Conservation (phyloP, 23 red algal species). For the Gracilariopsis chorda region DNA sequence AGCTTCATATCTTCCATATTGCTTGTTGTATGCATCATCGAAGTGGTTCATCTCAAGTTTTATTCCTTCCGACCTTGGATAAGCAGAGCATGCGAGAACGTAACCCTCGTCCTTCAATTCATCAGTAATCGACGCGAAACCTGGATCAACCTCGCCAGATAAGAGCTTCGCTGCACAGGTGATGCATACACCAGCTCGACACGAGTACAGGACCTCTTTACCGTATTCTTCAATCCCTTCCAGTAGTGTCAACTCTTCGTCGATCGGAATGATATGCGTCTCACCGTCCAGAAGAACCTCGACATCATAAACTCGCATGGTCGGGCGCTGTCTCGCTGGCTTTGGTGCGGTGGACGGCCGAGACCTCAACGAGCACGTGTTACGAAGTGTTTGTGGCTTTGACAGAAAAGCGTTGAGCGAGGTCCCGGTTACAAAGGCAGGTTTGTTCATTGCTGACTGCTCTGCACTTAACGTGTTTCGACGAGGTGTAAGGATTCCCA, state of each 20-base stretch:
- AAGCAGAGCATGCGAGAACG: constrained; percentile 79
- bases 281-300: constrained; percentile 45
- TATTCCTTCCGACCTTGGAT: constrained; percentile 66
- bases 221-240: constrained; percentile 80
- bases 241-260: constrained; percentile 73
- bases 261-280: constrained; percentile 61
- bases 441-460: background rate
- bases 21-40: constrained; percentile 82
- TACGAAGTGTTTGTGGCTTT: background rate
- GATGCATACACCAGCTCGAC: constrained; percentile 88
- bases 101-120: constrained; percentile 77
- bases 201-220: constrained; percentile 63
- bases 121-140: constrained; percentile 59
- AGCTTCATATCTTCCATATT: constrained; percentile 85
- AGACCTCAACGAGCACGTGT: background rate
- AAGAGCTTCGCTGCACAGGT: constrained; percentile 87
- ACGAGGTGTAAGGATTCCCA: too few species aligned
- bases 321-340: background rate
- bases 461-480: too few species aligned
- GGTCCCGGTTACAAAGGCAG: background rate
- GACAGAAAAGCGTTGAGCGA: background rate
- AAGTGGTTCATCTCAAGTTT: constrained; percentile 77
- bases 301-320: constrained; percentile 55
- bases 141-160: constrained; percentile 76
- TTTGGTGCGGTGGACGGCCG: background rate